phyloP scores from a whole-genome alignment of 352 stramenopile genomes.

The Globisporangium okanoganense region DNA sequence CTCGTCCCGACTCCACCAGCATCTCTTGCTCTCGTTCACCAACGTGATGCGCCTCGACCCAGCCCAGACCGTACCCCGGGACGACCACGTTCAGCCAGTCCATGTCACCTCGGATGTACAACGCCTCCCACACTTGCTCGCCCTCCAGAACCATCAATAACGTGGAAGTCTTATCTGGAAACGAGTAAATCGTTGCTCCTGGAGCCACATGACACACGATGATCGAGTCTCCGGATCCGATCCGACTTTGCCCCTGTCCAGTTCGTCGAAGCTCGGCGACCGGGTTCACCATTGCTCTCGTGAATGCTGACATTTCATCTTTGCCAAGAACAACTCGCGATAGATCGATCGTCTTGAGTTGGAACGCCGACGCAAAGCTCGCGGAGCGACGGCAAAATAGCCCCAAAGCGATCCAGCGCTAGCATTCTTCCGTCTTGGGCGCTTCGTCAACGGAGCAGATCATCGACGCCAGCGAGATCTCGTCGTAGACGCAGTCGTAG shows the following conservation, averaged over 20 bases:
- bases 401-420: background rate
- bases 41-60: background rate
- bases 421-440: background rate
- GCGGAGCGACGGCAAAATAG: background rate
- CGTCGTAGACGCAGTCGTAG: background rate
- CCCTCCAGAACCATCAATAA: background rate
- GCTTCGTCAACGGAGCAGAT: background rate
- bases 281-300: background rate
- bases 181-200: background rate
- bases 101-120: background rate
- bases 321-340: background rate
- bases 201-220: background rate
- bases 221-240: background rate
- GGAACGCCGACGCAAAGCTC: background rate
- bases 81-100: background rate
- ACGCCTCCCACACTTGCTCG: background rate
- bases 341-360: background rate
- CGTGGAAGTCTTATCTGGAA: background rate
- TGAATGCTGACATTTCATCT: background rate
- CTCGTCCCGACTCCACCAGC: background rate
- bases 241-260: background rate
- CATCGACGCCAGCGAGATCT: background rate
- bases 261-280: background rate
- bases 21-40: background rate
- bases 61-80: background rate